Base-by-base conservation (phyloP, 2,329 filamentous ascomycete genomes). In the Magnaporthiopsis incrustans region DNA sequence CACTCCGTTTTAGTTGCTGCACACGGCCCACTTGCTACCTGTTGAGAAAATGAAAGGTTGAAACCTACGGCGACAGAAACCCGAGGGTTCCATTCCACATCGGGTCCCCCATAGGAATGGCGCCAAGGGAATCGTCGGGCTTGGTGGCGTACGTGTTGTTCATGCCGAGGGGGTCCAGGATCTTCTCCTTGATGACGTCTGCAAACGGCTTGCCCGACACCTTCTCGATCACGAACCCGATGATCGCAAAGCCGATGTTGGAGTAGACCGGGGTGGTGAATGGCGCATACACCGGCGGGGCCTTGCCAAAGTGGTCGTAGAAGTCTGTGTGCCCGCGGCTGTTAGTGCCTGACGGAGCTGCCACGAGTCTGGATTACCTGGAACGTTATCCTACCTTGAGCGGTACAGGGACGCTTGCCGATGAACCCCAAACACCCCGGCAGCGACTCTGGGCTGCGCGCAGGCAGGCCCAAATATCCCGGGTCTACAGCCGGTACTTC, bases 181-280 rank as follows among this genome's bases (percentile, higher is more conserved):
- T 76, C 15, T 70, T 69, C 1, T 76, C 67, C n/a, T 75, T 69
- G 14, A 78, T 72, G 4, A 80, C 71, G 1, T 80, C 71, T 1
- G 72, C 70, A 25, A 78, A 77, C 0, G 76, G 66, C 59, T 74
- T 75, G 5, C 77, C 76, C 0, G 77, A 79, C 0, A 79, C 73
- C 5, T 74, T 75, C 65, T 82, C 78, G 0, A 84, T 71, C 0
- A 78, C 78, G 1, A 79, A 70, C 2, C 78, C 79, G 0, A 83
- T 74, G 2, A 82, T 65, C 1, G 75, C 71, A 27, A 80, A 79
- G 0, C 74, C 80, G 3, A 77, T 71, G 67, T 84, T 83, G 33
- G 81, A 79, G 69, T 85, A 85, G 3, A 76, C 72, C 0, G 82
- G 80, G 3, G 72, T 77, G 0, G 75, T 74, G 67, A 78, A 80